Evolutionary conservation across 176 grass and related monocot genomes (phyloP), one percentile per base, ranked within the genome.

Genomic region (Alopecurus myosuroides): DNA sequence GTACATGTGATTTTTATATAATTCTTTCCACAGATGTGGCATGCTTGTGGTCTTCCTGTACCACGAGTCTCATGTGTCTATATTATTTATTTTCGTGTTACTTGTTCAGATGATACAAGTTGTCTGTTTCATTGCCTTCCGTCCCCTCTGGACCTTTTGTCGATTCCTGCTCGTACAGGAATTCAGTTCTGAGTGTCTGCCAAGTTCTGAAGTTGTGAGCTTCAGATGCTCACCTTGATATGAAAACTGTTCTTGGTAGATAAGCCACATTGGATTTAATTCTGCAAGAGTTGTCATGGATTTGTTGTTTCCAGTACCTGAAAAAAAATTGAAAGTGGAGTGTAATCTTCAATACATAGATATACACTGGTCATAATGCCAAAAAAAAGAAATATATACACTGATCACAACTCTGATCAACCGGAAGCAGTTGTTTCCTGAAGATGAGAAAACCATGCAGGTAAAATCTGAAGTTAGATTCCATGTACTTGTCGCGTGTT

Each of bases 1-100:
- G 88, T 90, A 86, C 25, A 82, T 73, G 88, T 64, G 31, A 78
- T 45, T 71, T 56, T 7, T 7, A 18, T 86, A 90, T 80, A 46
- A 78, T 78, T 82, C 26, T 74, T 74, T 82, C 28, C 11, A 9
- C 68, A 82, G 1, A 77, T 45, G 17, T 57, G 11, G 49, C 64
- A 11, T 26, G 29, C 35, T 6, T 7, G 35, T 44, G 70, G n/a
- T 67, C 76, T 22, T 75, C 53, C 56, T 75, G 63, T 86, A 52
- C 20, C 29, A 17, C 25, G 55, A 41, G 31, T 66, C 60, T 49
- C 3, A 3, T 41, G 51, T 77, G 51, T 62, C 17, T 25, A 53
- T 70, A 61, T 77, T 73, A 25, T 82, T 77, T 52, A 25, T 51
- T 62, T 77, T 7, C 41, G 1, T 11, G 36, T 22, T 61, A 71